Percentiles rank a stretch among this genome's conserved stretches.
phyloP scores from a whole-genome alignment of 306 rosid genomes.

The Lathyrus aphaca region DNA sequence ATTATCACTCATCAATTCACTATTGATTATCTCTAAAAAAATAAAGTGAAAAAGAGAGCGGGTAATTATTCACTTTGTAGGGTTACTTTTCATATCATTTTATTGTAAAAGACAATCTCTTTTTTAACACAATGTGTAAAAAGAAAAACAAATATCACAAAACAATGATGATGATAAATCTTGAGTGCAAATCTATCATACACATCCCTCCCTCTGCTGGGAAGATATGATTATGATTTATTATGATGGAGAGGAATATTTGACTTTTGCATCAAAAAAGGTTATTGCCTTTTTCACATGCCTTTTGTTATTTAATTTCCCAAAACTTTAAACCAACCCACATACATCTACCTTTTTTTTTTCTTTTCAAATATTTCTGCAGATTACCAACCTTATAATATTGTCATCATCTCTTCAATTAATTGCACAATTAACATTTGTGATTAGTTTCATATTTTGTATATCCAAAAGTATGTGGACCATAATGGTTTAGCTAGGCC shows the following conservation, averaged over 20 bases:
- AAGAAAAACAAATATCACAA: slow-evolving; percentile 50
- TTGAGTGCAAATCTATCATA: slow-evolving; percentile 45
- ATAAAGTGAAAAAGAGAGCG: slow-evolving; percentile 29
- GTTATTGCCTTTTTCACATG: slow-evolving; percentile 67
- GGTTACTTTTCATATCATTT: slow-evolving; percentile 48
- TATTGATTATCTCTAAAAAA: slow-evolving; percentile 38
- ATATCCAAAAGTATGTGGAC: slow-evolving; percentile 38
- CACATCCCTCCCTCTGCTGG: slow-evolving; percentile 51
- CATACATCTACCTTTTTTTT: slow-evolving; percentile 54
- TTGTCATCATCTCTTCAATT: slow-evolving; percentile 44
- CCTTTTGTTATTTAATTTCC: slow-evolving; percentile 47
- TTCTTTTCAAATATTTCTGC: slow-evolving; percentile 47
- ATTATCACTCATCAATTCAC: slow-evolving; percentile 52
- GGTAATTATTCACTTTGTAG: slow-evolving; percentile 48
- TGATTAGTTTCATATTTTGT: slow-evolving; percentile 43
- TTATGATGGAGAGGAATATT: slow-evolving; percentile 65
- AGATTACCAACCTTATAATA: slow-evolving; percentile 53
- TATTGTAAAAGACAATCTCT: slow-evolving; percentile 36
- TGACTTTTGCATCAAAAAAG: slow-evolving; percentile 72
- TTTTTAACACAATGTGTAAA: slow-evolving; percentile 45
- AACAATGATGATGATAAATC: slow-evolving; percentile 66
- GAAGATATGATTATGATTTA: slow-evolving; percentile 72
- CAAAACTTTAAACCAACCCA: slow-evolving; percentile 57
- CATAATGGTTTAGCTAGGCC: slow-evolving; percentile 31
- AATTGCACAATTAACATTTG: slow-evolving; percentile 37